phyloP scores from a whole-genome alignment of 805 yeast species.

The Teunomyces funiuensis region DNA sequence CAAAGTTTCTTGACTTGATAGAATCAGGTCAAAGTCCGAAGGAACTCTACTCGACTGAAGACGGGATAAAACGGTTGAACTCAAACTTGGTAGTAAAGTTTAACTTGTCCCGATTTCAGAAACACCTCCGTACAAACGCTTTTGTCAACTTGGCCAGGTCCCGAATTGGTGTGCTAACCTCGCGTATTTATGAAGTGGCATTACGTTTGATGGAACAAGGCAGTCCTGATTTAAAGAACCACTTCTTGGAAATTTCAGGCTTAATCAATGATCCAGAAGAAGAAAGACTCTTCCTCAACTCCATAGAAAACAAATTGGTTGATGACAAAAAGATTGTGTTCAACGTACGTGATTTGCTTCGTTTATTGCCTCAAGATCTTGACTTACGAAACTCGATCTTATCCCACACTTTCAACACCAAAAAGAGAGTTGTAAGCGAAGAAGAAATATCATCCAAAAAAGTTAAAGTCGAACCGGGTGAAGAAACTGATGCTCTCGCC shows the following conservation, averaged over 20 bases:
- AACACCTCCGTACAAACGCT: conserved; percentile 62
- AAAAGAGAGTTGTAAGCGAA: conserved; percentile 14
- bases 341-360: conserved; percentile 32
- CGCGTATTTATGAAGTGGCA: conserved; percentile 60
- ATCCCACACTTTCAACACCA: conserved; percentile 33
- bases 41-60: conserved; percentile 26
- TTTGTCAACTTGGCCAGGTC: conserved; percentile 62
- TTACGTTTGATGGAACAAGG: conserved; percentile 58
- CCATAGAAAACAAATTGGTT: conserved; percentile 32
- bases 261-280: conserved; percentile 52
- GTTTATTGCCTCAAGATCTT: conserved; percentile 38
- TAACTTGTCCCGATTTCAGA: conserved; percentile 65
- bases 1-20: conserved; percentile 33
- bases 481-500: conserved; percentile 2
- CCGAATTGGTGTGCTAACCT: conserved; percentile 67
- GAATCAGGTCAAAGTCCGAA: conserved; percentile 25
- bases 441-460: conserved; percentile 27
- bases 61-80: conserved; percentile 46
- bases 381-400: conserved; percentile 48
- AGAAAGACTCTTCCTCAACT: conserved; percentile 21
- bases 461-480: conserved; percentile 36
- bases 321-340: conserved; percentile 38
- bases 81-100: conserved; percentile 55
- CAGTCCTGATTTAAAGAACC: conserved; percentile 44
- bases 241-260: conserved; percentile 46